Evolutionary conservation across 768 basidiomycete species (phyloP).

Genomic region (Pleurotus giganteus): DNA sequence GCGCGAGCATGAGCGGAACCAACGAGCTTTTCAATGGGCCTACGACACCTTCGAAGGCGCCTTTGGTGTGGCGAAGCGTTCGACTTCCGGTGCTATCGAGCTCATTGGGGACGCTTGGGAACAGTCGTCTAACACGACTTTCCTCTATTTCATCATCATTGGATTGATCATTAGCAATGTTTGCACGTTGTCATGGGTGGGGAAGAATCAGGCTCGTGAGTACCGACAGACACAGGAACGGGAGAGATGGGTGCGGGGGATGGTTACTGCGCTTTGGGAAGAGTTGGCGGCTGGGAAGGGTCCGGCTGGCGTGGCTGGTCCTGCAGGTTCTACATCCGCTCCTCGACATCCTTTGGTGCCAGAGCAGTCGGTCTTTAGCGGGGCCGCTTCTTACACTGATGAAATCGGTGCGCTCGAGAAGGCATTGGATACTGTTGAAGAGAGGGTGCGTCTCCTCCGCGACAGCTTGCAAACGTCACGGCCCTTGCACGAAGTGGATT

Average conservation of each 20-base stretch:
- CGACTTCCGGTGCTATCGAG: constrained; percentile 71
- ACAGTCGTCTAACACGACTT: constrained; percentile 67
- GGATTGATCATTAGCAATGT: constrained; percentile 75
- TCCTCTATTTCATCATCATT: constrained; percentile 72
- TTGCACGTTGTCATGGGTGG: constrained; percentile 54
- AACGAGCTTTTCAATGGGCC: constrained; percentile 81
- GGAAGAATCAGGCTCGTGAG: constrained; percentile 41
- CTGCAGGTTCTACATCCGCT: constrained; percentile 1
- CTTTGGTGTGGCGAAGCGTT: constrained; percentile 65
- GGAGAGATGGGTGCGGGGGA: constrained; percentile 73
- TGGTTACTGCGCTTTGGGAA: constrained; percentile 71
- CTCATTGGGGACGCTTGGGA: constrained; percentile 81
- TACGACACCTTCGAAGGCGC: constrained; percentile 85
- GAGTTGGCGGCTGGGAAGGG: constrained; percentile 54
- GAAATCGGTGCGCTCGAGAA: constrained; percentile 46
- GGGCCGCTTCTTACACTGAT: constrained; percentile 26
- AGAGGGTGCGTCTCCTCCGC: constrained; percentile 47
- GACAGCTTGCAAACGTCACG: constrained; percentile 32
- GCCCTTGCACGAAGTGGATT: constrained; percentile 2
- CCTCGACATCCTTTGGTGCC: not conserved
- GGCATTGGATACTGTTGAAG: constrained; percentile 58
- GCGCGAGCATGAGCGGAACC: constrained; percentile 67
- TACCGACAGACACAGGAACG: constrained; percentile 59
- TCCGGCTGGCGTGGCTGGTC: constrained; percentile 8
- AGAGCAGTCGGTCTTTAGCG: constrained; percentile 10